Evolutionary conservation across 2,329 filamentous ascomycete species (phyloP).

Genomic region (Fusarium sp.): DNA sequence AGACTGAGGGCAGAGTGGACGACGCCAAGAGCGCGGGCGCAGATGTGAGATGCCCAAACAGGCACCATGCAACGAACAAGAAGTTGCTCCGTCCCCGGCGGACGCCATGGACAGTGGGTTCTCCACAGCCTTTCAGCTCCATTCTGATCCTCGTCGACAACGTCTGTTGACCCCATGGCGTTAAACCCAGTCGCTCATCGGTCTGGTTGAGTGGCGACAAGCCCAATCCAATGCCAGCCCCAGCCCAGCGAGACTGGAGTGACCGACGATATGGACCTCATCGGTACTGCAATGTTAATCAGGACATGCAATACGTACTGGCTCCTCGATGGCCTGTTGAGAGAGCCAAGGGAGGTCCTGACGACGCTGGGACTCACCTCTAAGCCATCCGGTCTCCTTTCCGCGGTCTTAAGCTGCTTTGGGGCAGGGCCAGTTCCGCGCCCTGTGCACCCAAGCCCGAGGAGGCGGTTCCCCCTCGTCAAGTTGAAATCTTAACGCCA

Average conservation of each 20-base stretch:
- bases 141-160: slow-evolving; percentile 4
- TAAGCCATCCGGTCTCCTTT: slow-evolving; percentile 34
- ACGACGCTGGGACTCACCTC: slow-evolving; percentile 17
- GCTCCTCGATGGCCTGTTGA: neutral
- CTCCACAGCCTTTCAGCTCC: slow-evolving; percentile 26
- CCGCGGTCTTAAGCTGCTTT: slow-evolving; percentile 38
- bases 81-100: slow-evolving; percentile 16
- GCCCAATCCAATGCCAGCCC: slow-evolving; percentile 14
- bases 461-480: slow-evolving; percentile 29
- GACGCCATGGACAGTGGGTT: slow-evolving; percentile 17
- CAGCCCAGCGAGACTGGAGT: slow-evolving; percentile 1
- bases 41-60: slow-evolving; percentile 30
- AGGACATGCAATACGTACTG: slow-evolving; percentile 1
- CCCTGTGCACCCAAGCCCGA: slow-evolving; percentile 20
- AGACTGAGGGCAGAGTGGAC: slow-evolving; percentile 19
- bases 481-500: slow-evolving; percentile 27
- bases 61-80: slow-evolving; percentile 25
- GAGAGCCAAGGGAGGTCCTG: slow-evolving; percentile 11
- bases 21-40: slow-evolving; percentile 31
- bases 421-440: slow-evolving; percentile 21
- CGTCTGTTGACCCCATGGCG: slow-evolving; percentile 19
- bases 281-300: slow-evolving; percentile 6
- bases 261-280: slow-evolving; percentile 8
- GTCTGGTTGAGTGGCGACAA: slow-evolving; percentile 9
- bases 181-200: slow-evolving; percentile 4